Evolutionary conservation across 768 basidiomycete genomes (phyloP), one percentile per base, ranked within the genome.

Genomic region (Gymnopilus junonius): DNA sequence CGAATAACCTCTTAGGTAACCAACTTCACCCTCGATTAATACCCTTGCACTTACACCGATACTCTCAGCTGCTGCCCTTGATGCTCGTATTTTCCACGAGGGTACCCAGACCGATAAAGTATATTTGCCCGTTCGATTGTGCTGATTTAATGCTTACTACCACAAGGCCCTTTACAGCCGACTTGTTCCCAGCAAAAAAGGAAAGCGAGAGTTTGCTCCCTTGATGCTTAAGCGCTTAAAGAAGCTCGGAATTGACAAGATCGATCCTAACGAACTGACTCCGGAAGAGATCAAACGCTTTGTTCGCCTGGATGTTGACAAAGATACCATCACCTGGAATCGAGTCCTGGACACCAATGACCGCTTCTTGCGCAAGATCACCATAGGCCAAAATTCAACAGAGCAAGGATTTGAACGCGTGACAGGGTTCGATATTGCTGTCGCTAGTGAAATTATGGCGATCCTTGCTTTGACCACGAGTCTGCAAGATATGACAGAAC

Each of bases 401-500:
- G 97, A 99, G 76, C 82, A 94, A 74, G 95, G 95, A 17, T 89
- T 91, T 68, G 90, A 92, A 62, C 89, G 97, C 59, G 88, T 89
- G 62, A 89, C 97, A 43, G 95, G 94, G 20, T 99, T 97, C 74
- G 97, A 99, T 75, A 99, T 99, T 65, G 86, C 97, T 48, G 97
- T 99, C 48, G 97, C 95, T 15, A 95, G 94, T 71, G 97, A 99
- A 80, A 92, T 91, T 70, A 99, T 99, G 97, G 97, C 97, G 21
- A 97, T 99, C 45, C 83, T 99, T 53, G 97, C 97, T 3, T 82
- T 99, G 70, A 89, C 91, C 17, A 99, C 92, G 15, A 87, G 90
- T 67, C 80, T 98, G 10, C 83, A 86, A 65, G 97, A 99, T 73
- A 98, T 98, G 95, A 87, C 91, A 53, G 86, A 93, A 69, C 88